Evolutionary conservation across 2,329 filamentous ascomycete genomes (phyloP).

Genomic region (Pseudocercospora pini-densiflorae): DNA sequence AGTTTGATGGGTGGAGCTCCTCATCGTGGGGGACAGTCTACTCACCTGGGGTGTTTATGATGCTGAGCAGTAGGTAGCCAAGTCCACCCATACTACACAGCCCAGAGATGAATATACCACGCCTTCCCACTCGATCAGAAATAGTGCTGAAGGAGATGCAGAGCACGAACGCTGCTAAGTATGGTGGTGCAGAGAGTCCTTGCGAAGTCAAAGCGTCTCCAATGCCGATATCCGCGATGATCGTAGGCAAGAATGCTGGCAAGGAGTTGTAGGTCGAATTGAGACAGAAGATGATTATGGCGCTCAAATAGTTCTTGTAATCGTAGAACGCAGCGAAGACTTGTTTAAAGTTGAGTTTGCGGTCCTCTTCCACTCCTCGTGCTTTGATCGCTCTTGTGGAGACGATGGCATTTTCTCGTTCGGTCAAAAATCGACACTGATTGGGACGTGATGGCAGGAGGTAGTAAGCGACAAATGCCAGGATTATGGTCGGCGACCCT

Average conservation of each 20-base stretch:
- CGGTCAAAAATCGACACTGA: constrained; percentile 48
- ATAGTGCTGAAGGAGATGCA: constrained; percentile 9
- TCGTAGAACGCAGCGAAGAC: constrained; percentile 10
- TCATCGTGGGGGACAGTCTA: too few species aligned
- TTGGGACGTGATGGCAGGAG: constrained; percentile 50
- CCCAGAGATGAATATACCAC: constrained; percentile 32
- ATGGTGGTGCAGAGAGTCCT: constrained; percentile 68
- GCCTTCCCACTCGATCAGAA: constrained; percentile 6
- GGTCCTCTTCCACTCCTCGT: constrained; percentile 8
- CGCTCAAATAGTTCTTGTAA: constrained; percentile 11
- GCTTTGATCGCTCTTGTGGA: not conserved
- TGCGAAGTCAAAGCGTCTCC: constrained; percentile 60
- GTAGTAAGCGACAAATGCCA: constrained; percentile 57
- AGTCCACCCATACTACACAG: constrained; percentile 37
- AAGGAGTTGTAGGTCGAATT: constrained; percentile 65
- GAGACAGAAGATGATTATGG: constrained; percentile 22
- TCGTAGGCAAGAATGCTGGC: constrained; percentile 35
- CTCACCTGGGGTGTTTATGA: constrained; percentile 31
- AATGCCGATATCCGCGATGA: constrained; percentile 45
- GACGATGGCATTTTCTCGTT: constrained; percentile 48
- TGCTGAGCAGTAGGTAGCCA: constrained; percentile 44
- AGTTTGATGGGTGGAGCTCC: too few species aligned
- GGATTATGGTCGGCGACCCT: constrained; percentile 62
- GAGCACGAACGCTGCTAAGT: constrained; percentile 42
- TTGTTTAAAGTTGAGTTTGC: constrained; percentile 16